Base-by-base conservation (phyloP, 2,329 filamentous ascomycete genomes). In the Penicillium psychrosexuale region DNA sequence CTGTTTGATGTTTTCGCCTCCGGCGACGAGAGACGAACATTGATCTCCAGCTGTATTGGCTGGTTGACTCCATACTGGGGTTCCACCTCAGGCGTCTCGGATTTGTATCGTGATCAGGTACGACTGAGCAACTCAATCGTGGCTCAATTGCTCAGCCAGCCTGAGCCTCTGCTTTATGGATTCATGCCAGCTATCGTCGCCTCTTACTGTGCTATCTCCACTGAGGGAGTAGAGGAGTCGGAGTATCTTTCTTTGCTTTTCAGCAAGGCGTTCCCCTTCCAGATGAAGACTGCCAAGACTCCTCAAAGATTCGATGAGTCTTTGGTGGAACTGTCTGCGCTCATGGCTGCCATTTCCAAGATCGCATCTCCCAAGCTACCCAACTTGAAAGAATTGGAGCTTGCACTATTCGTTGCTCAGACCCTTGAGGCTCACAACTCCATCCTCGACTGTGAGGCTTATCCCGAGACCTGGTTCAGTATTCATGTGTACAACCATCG, bases 1-100 rank as follows among this genome's bases (percentile, higher is more conserved):
- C 87, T 87, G 59, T 78, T 96, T 5, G 85, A 89, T 27, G 80
- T 96, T 22, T 97, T 97, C 74, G 82, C 87, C 9, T 80, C 87
- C n/a, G 82, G 86, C 0, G 88, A 93, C 56, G 88, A 93, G 61
- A 83, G 87, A 62, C 82, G 85, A 28, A 85, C 85, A 12, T 79
- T 97, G 44, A 84, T 89, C 57, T 83, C 87, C 43, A 95, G 91
- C 66, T 97, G 91, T 3, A 86, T 92, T 42, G 81, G 88, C 58
- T 99, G 94, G 94, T 86, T 99, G 55, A 86, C 87, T 12, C 92
- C 93, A 4, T 92, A 97, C 72, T 99, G 94, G 94, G 93, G 93
- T 12, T 84, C 85, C 58, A 84, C 82, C 0, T 81, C 84, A 4
- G 79, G 86, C 28, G 84, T 93, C 9, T 91, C 85, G 3, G 87